These are phyloP conservation scores for Allomyces macrogynus DNA, from an alignment of 192 early-diverging fungal genomes.

Conservation along the genomic window DNA sequence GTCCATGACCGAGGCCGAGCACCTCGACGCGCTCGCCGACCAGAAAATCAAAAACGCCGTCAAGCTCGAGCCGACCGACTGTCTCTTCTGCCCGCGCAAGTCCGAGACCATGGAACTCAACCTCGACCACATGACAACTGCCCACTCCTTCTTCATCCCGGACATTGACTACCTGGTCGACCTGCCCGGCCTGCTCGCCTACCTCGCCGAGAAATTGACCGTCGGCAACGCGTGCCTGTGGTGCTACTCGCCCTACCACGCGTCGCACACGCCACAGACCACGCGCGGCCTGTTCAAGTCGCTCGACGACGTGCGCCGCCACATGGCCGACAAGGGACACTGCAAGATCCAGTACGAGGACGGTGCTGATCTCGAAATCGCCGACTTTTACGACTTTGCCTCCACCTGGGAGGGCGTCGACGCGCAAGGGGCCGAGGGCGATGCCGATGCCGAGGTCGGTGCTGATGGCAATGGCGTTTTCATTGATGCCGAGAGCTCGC, in stretches of 20 bases:
- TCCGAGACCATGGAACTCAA: conserved; percentile 30
- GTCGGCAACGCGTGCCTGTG: conserved; percentile 88
- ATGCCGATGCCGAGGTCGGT: conserved; percentile 9
- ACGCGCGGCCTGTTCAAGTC: conserved; percentile 4
- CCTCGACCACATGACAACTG: conserved; percentile 74
- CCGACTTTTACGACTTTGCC: conserved; percentile 90
- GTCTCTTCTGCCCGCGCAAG: conserved; percentile 75
- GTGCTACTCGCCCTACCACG: conserved; percentile 80
- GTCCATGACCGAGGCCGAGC: conserved; percentile 25
- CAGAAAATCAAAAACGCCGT: conserved; percentile 53
- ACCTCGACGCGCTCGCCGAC: conserved; percentile 51
- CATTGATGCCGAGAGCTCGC: conserved; percentile 58
- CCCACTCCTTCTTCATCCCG: conserved; percentile 90
- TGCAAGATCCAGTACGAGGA: conserved; percentile 91
- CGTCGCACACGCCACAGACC: conserved; percentile 26
- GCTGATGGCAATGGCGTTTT: conserved; percentile 13
- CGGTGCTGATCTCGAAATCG: conserved; percentile 77
- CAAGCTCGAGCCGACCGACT: conserved; percentile 51
- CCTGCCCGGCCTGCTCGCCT: conserved; percentile 66
- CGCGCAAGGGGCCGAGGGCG: conserved; percentile 16
- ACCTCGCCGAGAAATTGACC: conserved; percentile 83
- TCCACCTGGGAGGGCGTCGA: conserved; percentile 38
- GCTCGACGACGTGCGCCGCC: conserved; percentile 80
- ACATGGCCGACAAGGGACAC: conserved; percentile 93
- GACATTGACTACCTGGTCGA: conserved; percentile 87